These are phyloP conservation scores for Epichloe baconii DNA, from an alignment of 2,329 filamentous ascomycete species.

Conservation along the genomic window DNA sequence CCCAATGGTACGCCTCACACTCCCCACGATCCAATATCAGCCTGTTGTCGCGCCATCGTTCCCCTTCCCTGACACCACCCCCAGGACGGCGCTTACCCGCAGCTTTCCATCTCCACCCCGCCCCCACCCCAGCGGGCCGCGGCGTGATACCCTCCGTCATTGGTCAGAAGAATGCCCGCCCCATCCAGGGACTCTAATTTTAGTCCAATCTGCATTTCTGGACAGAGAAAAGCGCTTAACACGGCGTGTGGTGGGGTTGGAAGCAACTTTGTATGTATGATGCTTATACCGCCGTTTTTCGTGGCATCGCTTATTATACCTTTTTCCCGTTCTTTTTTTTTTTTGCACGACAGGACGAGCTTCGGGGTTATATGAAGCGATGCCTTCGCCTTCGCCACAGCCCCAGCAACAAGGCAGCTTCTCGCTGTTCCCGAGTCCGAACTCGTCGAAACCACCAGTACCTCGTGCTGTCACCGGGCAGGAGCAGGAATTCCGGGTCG, in stretches of 20 bases:
- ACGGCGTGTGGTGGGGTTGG: neutral
- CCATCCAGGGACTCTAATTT: neutral
- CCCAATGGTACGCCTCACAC: too few species aligned
- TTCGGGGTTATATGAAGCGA: neutral
- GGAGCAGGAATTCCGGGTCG: neutral
- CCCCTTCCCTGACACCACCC: neutral
- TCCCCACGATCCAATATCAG: too few species aligned
- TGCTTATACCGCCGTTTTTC: too few species aligned
- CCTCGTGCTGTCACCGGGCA: conserved; percentile 5
- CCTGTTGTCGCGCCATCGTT: too few species aligned
- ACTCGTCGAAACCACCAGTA: conserved; percentile 14
- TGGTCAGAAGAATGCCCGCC: neutral
- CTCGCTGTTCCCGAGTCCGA: too few species aligned
- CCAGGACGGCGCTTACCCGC: too few species aligned
- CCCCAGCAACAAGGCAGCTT: too few species aligned
- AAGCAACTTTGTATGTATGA: too few species aligned
- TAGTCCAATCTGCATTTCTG: neutral
- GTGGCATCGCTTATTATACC: too few species aligned
- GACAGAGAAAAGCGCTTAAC: neutral
- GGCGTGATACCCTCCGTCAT: conserved; percentile 1
- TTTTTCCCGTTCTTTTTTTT: neutral
- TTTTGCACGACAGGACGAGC: neutral
- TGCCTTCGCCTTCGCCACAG: conserved; percentile 1
- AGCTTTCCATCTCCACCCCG: too few species aligned
- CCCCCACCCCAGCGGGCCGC: neutral